Conservation (phyloP, 2,329 filamentous ascomycete genomes). For the Thyridium curvatum region DNA sequence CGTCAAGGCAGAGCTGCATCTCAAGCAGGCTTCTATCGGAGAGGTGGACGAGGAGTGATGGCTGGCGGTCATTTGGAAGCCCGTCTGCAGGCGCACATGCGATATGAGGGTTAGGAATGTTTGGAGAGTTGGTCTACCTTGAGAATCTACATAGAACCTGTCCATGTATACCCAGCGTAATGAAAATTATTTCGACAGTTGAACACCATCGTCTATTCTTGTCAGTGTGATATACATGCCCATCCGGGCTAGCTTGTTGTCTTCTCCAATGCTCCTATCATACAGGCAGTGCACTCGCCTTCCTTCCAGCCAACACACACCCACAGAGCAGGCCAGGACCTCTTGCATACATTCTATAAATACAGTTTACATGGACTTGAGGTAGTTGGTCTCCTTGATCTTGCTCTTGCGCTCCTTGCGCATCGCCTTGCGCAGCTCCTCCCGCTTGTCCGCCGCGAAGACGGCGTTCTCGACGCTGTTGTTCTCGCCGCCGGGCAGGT, state of each 20-base stretch:
- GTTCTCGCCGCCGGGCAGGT: slow-evolving; percentile 52
- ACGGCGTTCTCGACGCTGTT: slow-evolving; percentile 38
- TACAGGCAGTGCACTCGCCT: background rate
- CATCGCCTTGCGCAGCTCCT: slow-evolving; percentile 64
- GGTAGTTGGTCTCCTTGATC: slow-evolving; percentile 83
- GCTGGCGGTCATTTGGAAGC: background rate
- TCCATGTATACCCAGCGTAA: too few species aligned
- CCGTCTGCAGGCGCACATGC: too few species aligned
- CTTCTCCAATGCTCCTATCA: too few species aligned
- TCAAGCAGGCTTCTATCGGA: slow-evolving; percentile 27
- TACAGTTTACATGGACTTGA: slow-evolving; percentile 63
- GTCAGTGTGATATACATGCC: slow-evolving; percentile 1
- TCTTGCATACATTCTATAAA: background rate
- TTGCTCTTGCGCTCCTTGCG: slow-evolving; percentile 65
- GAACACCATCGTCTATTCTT: background rate
- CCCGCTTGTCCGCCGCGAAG: slow-evolving; percentile 42
- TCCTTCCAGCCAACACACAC: background rate
- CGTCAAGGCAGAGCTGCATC: slow-evolving; percentile 30
- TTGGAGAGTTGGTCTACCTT: too few species aligned
- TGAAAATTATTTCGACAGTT: too few species aligned
- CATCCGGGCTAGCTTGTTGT: background rate
- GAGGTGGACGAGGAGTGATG: slow-evolving; percentile 23
- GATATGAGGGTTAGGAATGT: too few species aligned
- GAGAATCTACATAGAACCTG: too few species aligned
- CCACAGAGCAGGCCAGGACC: background rate